Evolutionary conservation across 2,329 filamentous ascomycete genomes (phyloP).

Genomic region (Aspergillus unguis): DNA sequence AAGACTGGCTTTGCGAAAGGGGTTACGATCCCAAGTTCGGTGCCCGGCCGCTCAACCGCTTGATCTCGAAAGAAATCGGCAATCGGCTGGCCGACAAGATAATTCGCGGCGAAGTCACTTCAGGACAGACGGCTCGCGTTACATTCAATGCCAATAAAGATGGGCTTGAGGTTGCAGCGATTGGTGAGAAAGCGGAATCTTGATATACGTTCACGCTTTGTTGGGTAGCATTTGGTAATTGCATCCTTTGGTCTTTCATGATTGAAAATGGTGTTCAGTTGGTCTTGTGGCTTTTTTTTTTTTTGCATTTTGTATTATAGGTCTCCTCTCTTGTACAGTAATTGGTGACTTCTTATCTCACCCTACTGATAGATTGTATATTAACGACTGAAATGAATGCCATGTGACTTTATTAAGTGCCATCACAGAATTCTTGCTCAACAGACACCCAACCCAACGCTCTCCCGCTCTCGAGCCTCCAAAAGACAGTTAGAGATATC

Average conservation of each 20-base stretch:
- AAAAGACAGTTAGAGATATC: background rate
- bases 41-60: conserved; percentile 81
- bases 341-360: background rate
- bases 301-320: conserved; percentile 14
- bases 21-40: conserved; percentile 92
- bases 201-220: background rate
- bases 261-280: background rate
- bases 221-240: background rate
- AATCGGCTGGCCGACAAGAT: conserved; percentile 89
- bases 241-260: background rate
- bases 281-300: background rate
- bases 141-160: conserved; percentile 61
- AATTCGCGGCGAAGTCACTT: conserved; percentile 76
- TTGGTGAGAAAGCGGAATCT: conserved; percentile 9
- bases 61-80: conserved; percentile 86
- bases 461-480: no score
- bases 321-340: conserved; percentile 15
- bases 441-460: no score
- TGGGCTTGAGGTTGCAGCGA: conserved; percentile 52
- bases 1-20: conserved; percentile 80
- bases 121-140: conserved; percentile 70
- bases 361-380: background rate
- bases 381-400: background rate
- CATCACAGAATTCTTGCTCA: no score
- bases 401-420: background rate